Evolutionary conservation across 495 filamentous ascomycete genomes (phyloP), one percentile per base, ranked within the genome.

Genomic region (Cairneyella variabilis): DNA sequence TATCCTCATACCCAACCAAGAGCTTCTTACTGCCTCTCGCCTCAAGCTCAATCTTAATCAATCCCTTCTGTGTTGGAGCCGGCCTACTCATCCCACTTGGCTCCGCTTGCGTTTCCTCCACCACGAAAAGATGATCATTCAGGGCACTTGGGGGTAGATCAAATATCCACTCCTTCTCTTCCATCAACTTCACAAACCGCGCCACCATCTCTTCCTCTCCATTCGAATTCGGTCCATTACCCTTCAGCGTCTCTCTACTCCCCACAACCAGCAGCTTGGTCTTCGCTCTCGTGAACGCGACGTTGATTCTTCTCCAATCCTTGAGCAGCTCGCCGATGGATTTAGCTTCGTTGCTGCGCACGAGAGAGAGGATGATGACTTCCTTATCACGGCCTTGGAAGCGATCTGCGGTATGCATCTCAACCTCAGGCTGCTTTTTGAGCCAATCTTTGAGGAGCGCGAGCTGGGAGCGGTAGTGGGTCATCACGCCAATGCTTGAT

Each of bases 351-450:
- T 98, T 98, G 61, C 83, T 91, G 10, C 93, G 81, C 7, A 98
- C 93, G 25, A 92, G 83, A 44, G 78, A 84, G 12, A 98, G 78
- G 20, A 98, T 79, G 11, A 97, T 77, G 11, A 96, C 82, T 60
- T 91, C 88, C 68, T 98, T 98, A 66, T 98, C 93, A 2, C 93
- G 78, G 4, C 93, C 93, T 67, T 98, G 93, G 68, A 96, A 98
- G 48, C 90, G 89, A 63, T 98, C 93, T 4, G 93, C 89, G 0
- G 93, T 97, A 69, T 97, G 90, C 80, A 97, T 89, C 68, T 98
- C 93, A 11, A 98, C 81, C 1, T 73, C 79, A 11, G 45, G 23
- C 42, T 68, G 59, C 5, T 57, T 47, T 36, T 70, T 65, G 1
- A 79, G 66, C 3, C 66, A 58, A 27, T 79, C 69, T 32, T 73